A percentile compares a stretch with the other conserved stretches of the same genome.
Evolutionary conservation across 805 yeast species (phyloP).

Genomic region (Hanseniaspora meyeri): DNA sequence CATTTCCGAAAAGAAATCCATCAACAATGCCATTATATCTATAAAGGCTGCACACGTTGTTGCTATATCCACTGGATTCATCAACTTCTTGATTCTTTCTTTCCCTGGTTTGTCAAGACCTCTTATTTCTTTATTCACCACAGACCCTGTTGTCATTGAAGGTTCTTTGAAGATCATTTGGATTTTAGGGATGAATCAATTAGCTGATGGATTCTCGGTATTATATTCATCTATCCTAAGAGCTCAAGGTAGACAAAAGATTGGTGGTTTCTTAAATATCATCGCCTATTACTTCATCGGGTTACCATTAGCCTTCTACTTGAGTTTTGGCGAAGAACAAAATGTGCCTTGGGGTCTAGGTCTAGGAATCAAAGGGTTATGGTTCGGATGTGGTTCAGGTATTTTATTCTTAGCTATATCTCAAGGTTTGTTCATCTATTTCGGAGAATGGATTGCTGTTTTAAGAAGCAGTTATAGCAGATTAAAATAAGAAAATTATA

Average conservation of each 20-base stretch:
- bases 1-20: conserved; percentile 10
- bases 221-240: conserved; percentile 62
- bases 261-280: conserved; percentile 60
- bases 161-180: conserved; percentile 32
- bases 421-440: conserved; percentile 13
- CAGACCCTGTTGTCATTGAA: conserved; percentile 44
- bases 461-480: conserved; percentile 12
- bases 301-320: conserved; percentile 46
- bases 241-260: conserved; percentile 62
- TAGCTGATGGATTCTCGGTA: conserved; percentile 58
- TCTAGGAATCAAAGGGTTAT: conserved; percentile 47
- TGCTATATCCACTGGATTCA: conserved; percentile 26
- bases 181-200: conserved; percentile 49
- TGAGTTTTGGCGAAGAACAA: conserved; percentile 23
- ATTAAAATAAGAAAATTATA: background rate
- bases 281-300: conserved; percentile 62
- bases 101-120: conserved; percentile 18
- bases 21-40: conserved; percentile 27
- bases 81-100: conserved; percentile 38
- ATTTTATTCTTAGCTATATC: conserved; percentile 40
- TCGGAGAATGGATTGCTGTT: conserved; percentile 17
- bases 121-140: conserved; percentile 36
- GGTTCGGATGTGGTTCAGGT: conserved; percentile 65
- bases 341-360: conserved; percentile 54
- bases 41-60: conserved; percentile 31